A percentile compares a stretch with the other conserved stretches of the same genome.
These are phyloP conservation scores for Castanea mollissima DNA, from an alignment of 306 rosid genomes.

Conservation along the genomic window DNA sequence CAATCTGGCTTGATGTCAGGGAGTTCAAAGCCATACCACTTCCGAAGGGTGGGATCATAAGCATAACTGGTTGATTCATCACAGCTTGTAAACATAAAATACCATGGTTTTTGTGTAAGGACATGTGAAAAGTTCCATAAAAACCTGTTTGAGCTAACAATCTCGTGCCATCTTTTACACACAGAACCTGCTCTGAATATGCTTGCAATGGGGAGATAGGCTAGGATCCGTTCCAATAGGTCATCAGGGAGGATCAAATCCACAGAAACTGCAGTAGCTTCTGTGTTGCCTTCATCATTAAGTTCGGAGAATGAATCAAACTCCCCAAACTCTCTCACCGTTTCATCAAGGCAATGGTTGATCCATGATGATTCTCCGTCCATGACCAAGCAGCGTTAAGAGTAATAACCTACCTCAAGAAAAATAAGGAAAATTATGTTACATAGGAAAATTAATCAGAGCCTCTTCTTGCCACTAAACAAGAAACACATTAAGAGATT, in stretches of 20 bases:
- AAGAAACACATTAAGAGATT: slow-evolving; percentile 8
- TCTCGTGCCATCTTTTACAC: slow-evolving; percentile 80
- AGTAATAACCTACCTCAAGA: slow-evolving; percentile 31
- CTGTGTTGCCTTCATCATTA: slow-evolving; percentile 61
- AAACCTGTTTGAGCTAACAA: slow-evolving; percentile 68
- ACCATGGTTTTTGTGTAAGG: slow-evolving; percentile 84
- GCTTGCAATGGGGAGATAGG: slow-evolving; percentile 82
- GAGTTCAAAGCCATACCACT: slow-evolving; percentile 84
- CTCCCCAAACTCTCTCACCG: slow-evolving; percentile 39
- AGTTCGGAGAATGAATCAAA: slow-evolving; percentile 52
- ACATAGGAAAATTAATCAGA: neutral
- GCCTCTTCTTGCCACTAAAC: slow-evolving; percentile 7
- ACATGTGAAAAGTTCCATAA: slow-evolving; percentile 57
- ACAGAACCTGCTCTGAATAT: slow-evolving; percentile 80
- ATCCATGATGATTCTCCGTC: slow-evolving; percentile 84
- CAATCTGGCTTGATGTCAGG: slow-evolving; percentile 72
- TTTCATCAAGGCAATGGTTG: slow-evolving; percentile 47
- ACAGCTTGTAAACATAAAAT: slow-evolving; percentile 84
- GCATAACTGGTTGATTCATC: slow-evolving; percentile 74
- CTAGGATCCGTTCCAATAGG: slow-evolving; percentile 78
- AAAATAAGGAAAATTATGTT: neutral
- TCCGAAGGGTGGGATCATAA: slow-evolving; percentile 71
- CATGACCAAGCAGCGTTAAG: slow-evolving; percentile 38
- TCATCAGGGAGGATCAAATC: slow-evolving; percentile 77
- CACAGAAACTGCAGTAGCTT: slow-evolving; percentile 45